These are phyloP conservation scores for Cyclaneusma minus DNA, from an alignment of 2,329 filamentous ascomycete genomes.

Conservation along the genomic window DNA sequence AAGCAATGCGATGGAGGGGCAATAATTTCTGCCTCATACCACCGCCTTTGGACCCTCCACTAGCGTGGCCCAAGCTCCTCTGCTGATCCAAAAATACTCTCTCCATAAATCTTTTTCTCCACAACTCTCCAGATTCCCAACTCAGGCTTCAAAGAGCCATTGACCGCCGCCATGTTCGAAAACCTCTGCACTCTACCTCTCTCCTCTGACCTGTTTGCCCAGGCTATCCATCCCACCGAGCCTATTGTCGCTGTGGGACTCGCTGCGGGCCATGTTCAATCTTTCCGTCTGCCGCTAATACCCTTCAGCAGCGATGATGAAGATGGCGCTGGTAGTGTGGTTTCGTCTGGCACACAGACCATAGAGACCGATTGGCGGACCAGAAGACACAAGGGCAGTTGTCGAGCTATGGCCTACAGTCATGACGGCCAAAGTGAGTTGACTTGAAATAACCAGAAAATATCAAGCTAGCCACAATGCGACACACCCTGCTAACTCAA, in stretches of 20 bases:
- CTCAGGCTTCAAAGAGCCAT: not conserved
- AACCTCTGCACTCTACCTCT: slow-evolving; percentile 84
- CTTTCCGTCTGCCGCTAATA: slow-evolving; percentile 52
- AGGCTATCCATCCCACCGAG: slow-evolving; percentile 71
- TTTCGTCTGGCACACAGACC: slow-evolving; percentile 50
- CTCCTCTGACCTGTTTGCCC: slow-evolving; percentile 72
- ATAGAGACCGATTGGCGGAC: slow-evolving; percentile 82
- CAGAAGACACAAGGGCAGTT: slow-evolving; percentile 84
- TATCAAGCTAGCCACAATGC: too few species aligned
- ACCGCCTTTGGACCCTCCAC: too few species aligned
- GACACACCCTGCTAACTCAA: not conserved
- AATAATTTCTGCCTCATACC: too few species aligned
- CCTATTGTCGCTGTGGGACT: slow-evolving; percentile 79
- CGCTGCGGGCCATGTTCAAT: slow-evolving; percentile 71
- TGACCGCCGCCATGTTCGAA: slow-evolving; percentile 53
- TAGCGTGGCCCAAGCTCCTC: not conserved
- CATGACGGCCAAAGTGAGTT: slow-evolving; percentile 55
- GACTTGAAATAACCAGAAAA: too few species aligned
- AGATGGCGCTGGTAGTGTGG: slow-evolving; percentile 27
- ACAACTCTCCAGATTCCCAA: not conserved
- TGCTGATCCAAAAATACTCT: not conserved
- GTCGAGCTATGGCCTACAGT: slow-evolving; percentile 64
- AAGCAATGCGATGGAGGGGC: too few species aligned
- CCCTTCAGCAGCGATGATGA: slow-evolving; percentile 32
- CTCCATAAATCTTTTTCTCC: not conserved